Conservation (phyloP, 495 filamentous ascomycete species). For the Penicilliopsis zonata region DNA sequence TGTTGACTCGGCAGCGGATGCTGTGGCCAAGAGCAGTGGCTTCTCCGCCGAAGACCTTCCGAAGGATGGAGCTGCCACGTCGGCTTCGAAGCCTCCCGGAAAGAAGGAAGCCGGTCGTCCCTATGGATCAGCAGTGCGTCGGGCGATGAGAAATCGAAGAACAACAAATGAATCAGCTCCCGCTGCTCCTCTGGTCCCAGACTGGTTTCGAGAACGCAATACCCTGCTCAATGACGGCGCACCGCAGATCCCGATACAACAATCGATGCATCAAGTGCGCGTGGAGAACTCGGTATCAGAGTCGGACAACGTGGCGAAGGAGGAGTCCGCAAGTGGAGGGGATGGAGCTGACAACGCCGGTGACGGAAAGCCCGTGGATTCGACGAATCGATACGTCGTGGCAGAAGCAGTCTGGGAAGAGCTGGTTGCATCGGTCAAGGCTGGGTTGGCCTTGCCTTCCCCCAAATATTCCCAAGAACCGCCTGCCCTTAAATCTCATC, state of each 20-base stretch:
- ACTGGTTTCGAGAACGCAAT: constrained; percentile 30
- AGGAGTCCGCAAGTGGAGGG: constrained; percentile 10
- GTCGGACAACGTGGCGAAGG: constrained; percentile 3
- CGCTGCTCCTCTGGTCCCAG: constrained; percentile 16
- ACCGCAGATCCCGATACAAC: constrained; percentile 2
- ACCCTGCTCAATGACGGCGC: constrained; percentile 11
- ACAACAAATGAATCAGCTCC: constrained; percentile 9
- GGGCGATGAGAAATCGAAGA: constrained; percentile 25
- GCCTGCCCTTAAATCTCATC: constrained; percentile 46
- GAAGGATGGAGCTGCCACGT: constrained; percentile 3
- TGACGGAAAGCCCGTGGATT: constrained; percentile 3
- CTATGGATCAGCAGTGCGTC: constrained; percentile 30
- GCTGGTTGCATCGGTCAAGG: constrained; percentile 26
- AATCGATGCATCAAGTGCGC: constrained; percentile 13
- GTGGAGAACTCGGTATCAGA: constrained; percentile 11
- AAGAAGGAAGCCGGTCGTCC: constrained; percentile 16
- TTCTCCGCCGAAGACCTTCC: constrained; percentile 6
- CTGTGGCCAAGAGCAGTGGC: constrained; percentile 10
- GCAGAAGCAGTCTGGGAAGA: constrained; percentile 27
- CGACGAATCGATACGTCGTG: constrained; percentile 23
- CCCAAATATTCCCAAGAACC: constrained; percentile 33
- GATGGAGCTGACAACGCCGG: constrained; percentile 11
- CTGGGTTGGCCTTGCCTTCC: constrained; percentile 27
- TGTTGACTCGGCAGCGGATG: constrained; percentile 9
- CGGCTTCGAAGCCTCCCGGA: constrained; percentile 7